Percentiles rank a stretch among this genome's conserved stretches.
Evolutionary conservation across 805 yeast genomes (phyloP).

Genomic region (Wickerhamiella spandovensis): DNA sequence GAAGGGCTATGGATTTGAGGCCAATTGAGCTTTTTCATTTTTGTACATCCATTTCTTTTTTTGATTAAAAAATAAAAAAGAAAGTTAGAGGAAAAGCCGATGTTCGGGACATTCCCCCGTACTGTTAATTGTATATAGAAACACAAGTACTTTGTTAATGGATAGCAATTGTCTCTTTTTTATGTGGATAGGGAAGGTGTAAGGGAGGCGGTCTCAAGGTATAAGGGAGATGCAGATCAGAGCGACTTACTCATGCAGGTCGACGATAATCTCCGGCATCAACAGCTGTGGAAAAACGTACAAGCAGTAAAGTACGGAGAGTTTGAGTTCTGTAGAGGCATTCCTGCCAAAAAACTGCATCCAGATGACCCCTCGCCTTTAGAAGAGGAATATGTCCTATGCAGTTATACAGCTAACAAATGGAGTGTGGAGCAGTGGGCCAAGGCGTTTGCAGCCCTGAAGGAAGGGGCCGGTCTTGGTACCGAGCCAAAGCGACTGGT

Average conservation of each 20-base stretch:
- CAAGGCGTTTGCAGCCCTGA: constrained; percentile 20
- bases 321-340: constrained; percentile 17
- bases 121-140: neutral
- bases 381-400: constrained; percentile 13
- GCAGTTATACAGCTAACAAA: constrained; percentile 15
- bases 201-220: too few species aligned
- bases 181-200: too few species aligned
- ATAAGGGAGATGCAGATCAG: too few species aligned
- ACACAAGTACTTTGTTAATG: neutral
- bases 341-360: constrained; percentile 26
- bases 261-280: constrained; percentile 23
- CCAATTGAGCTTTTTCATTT: neutral
- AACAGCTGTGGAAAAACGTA: constrained; percentile 27
- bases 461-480: constrained; percentile 4
- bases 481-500: constrained; percentile 20
- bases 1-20: constrained; percentile 78
- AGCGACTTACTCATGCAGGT: constrained; percentile 9
- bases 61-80: too few species aligned
- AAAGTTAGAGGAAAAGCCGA: too few species aligned
- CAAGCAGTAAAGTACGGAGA: constrained; percentile 9
- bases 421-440: constrained; percentile 26
- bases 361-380: constrained; percentile 22
- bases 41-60: too few species aligned
- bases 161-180: too few species aligned
- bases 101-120: too few species aligned